These are phyloP conservation scores for Ganoderma sinense DNA, from an alignment of 1,284 basidiomycete species.

Conservation along the genomic window DNA sequence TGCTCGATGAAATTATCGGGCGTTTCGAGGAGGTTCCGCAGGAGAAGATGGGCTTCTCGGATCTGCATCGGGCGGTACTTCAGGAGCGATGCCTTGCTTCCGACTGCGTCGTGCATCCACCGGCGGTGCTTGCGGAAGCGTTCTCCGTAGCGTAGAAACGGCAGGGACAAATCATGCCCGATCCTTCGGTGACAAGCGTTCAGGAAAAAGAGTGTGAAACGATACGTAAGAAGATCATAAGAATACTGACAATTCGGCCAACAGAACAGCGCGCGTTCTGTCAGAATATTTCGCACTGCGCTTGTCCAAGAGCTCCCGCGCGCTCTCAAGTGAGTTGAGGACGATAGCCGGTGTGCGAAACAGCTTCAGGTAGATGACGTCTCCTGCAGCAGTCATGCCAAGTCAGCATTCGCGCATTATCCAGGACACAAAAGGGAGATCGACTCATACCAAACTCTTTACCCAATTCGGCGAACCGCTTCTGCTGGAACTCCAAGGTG, in stretches of 20 bases:
- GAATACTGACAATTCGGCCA: conserved; percentile 23
- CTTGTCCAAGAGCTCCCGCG: conserved; percentile 34
- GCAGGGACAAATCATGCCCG: conserved; percentile 29
- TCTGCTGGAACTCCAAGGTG: conserved; percentile 17
- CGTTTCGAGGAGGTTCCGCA: conserved; percentile 27
- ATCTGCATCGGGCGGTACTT: conserved; percentile 30
- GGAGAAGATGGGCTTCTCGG: conserved; percentile 32
- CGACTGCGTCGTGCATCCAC: conserved; percentile 38
- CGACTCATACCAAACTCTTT: conserved; percentile 20
- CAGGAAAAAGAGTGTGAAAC: neutral
- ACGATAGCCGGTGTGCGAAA: conserved; percentile 28
- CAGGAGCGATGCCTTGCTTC: conserved; percentile 25
- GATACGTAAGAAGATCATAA: neutral
- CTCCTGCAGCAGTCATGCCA: conserved; percentile 18
- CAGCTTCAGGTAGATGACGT: conserved; percentile 27
- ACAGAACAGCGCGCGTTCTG: conserved; percentile 29
- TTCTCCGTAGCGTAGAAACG: conserved; percentile 37
- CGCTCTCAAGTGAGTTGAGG: conserved; percentile 30
- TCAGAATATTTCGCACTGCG: conserved; percentile 34
- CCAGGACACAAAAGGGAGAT: neutral
- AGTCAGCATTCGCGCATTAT: neutral
- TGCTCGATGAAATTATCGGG: conserved; percentile 33
- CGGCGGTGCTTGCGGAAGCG: conserved; percentile 39
- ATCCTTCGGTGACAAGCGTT: conserved; percentile 17
- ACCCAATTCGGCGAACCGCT: conserved; percentile 20